These are phyloP conservation scores for Thyridium curvatum DNA, from an alignment of 2,329 filamentous ascomycete genomes.

Conservation along the genomic window DNA sequence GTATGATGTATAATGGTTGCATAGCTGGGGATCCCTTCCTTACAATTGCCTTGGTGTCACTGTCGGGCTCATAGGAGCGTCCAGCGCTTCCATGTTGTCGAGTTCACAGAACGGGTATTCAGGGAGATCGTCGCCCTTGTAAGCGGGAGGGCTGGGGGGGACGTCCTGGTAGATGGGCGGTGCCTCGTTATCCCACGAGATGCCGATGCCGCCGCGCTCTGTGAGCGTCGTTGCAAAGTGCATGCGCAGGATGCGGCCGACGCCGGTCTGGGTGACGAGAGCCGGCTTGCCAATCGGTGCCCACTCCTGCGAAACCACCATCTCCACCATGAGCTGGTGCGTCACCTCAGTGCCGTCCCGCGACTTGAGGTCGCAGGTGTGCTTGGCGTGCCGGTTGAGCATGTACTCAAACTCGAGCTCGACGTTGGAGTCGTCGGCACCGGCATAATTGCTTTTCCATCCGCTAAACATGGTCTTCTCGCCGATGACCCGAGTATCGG, in stretches of 20 bases:
- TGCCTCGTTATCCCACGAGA: slow-evolving; percentile 95
- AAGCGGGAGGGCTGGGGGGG: slow-evolving; percentile 74
- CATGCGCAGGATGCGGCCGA: slow-evolving; percentile 85
- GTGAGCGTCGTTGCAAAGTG: slow-evolving; percentile 82
- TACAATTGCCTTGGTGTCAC: too few species aligned
- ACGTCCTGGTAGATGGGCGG: slow-evolving; percentile 94
- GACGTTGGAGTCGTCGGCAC: slow-evolving; percentile 49
- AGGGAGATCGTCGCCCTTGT: slow-evolving; percentile 32
- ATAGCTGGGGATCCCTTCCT: too few species aligned
- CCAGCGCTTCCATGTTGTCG: slow-evolving; percentile 33
- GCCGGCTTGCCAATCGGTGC: slow-evolving; percentile 60
- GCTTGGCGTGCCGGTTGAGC: slow-evolving; percentile 50
- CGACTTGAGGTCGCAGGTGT: slow-evolving; percentile 72
- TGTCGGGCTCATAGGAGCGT: slow-evolving; percentile 9
- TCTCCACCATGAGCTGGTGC: slow-evolving; percentile 83
- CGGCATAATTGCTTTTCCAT: slow-evolving; percentile 72
- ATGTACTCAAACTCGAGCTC: slow-evolving; percentile 79
- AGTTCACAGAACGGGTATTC: slow-evolving; percentile 15
- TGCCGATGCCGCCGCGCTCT: slow-evolving; percentile 77
- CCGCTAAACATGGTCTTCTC: slow-evolving; percentile 76
- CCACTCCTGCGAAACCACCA: slow-evolving; percentile 92
- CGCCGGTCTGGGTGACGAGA: slow-evolving; percentile 77
- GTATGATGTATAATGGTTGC: too few species aligned
- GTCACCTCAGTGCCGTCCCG: slow-evolving; percentile 70
- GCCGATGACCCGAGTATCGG: slow-evolving; percentile 71